Evolutionary conservation across 208 protist species (phyloP).

Genomic region (Endotrypanum monterogeii): DNA sequence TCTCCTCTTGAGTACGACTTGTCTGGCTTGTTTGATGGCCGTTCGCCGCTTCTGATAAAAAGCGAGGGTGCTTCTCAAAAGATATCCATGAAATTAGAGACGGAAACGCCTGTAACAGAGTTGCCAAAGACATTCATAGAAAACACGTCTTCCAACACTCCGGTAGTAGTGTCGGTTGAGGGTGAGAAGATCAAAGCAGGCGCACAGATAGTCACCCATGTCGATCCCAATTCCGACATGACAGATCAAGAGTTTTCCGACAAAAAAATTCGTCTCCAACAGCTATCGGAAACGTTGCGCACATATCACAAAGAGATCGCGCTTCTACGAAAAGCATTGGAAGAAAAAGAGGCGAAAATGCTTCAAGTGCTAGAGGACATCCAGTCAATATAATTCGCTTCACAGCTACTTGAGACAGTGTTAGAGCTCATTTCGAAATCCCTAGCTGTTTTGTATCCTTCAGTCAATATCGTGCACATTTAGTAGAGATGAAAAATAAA

Average conservation of each 20-base stretch:
- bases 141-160: no score
- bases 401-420: not conserved
- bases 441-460: not conserved
- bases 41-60: not conserved
- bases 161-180: not conserved
- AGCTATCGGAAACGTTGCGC: slow-evolving; percentile 19
- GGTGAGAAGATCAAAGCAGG: no score
- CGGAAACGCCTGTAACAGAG: not conserved
- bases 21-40: slow-evolving; percentile 51
- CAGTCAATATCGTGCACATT: not conserved
- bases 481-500: not conserved
- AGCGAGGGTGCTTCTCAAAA: not conserved
- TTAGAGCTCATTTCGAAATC: not conserved
- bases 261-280: not conserved
- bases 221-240: slow-evolving; percentile 15
- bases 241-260: slow-evolving; percentile 11
- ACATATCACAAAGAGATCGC: slow-evolving; percentile 28
- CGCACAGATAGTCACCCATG: not conserved
- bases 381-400: slow-evolving; percentile 8
- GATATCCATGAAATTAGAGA: not conserved
- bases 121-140: not conserved
- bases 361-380: slow-evolving; percentile 43
- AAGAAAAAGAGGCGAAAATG: slow-evolving; percentile 49
- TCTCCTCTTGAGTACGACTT: slow-evolving; percentile 48
- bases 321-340: slow-evolving; percentile 32